Evolutionary conservation across 768 basidiomycete species (phyloP).

Genomic region (Termitomyces sp.): DNA sequence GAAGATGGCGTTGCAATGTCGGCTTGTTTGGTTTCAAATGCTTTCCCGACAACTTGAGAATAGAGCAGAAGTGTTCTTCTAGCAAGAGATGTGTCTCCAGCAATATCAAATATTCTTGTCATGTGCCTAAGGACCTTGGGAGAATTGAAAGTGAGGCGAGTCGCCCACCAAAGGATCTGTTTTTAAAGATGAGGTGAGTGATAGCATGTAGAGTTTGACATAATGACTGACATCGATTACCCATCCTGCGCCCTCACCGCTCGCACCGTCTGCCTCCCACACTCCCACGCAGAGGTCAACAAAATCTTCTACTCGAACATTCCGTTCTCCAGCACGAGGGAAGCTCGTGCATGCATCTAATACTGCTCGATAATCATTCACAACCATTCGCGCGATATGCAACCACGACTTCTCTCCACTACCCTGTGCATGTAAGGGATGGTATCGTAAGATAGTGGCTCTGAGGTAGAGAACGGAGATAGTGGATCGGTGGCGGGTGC

Average conservation of each 20-base stretch:
- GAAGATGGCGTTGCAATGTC: neutral
- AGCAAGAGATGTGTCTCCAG: conserved; percentile 56
- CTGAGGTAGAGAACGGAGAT: conserved; percentile 69
- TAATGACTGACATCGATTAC: conserved; percentile 64
- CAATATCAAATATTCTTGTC: conserved; percentile 61
- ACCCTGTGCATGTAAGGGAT: conserved; percentile 9
- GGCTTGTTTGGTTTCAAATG: conserved; percentile 49
- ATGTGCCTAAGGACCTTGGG: conserved; percentile 82
- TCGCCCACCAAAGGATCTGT: conserved; percentile 91
- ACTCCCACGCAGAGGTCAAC: conserved; percentile 73
- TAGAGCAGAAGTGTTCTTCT: conserved; percentile 78
- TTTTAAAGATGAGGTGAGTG: neutral
- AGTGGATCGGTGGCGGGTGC: conserved; percentile 67
- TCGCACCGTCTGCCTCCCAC: conserved; percentile 72
- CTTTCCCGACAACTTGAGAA: conserved; percentile 78
- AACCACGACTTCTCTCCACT: conserved; percentile 41
- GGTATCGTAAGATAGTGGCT: conserved; percentile 55
- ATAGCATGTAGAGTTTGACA: neutral
- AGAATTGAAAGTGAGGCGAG: conserved; percentile 90
- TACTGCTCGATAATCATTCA: conserved; percentile 66
- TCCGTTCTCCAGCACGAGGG: conserved; percentile 76
- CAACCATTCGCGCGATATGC: conserved; percentile 55
- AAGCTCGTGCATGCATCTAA: conserved; percentile 67
- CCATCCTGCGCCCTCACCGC: conserved; percentile 64
- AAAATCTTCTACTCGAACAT: conserved; percentile 76